Evolutionary conservation across 345 rosid genomes (phyloP), one percentile per base, ranked within the genome.

Genomic region (Erysimum cheiranthoides): DNA sequence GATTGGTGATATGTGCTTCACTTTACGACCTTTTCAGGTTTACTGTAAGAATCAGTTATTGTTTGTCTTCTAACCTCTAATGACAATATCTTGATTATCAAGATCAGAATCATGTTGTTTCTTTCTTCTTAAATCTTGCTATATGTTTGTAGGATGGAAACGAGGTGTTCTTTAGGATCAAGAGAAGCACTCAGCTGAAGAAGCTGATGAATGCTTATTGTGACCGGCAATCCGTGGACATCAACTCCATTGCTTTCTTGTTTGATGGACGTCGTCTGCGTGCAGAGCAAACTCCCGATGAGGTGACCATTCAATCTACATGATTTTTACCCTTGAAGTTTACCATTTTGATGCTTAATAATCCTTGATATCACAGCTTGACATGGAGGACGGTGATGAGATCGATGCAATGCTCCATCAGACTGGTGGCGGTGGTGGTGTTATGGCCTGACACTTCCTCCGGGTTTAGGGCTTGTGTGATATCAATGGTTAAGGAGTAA

Each of bases 171-270:
- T 93, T 89, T 67, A 90, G 90, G 85, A 89, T 93, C 80, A 90
- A 87, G 78, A 88, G 93, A 82, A 84, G 84, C 83, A 93, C 98
- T 18, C 98, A 90, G 64, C 75, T 93, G 56, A 89, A 90, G 87
- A 90, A 90, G 85, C 86, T 93, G 36, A 90, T 93, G 98, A 86
- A 83, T 82, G 96, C 96, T 8, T 93, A 93, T 50, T 90, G 98
- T 76, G 96, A 93, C 54, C 72, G 95, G 4, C 96, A 89, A 43
- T 90, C 96, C 1, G 90, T 89, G 74, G 91, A 89, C 80, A 32
- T 90, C 56, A 89, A 77, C 86, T 82, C 96, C 0, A 89, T 93
- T 36, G 95, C 93, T 14, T 93, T 93, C 85, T 80, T 89, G 82
- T 93, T 90, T 68, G 95, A 93, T 76, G 98, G 98, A 0, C 93